Evolutionary conservation across 106 monocot species (phyloP).

Genomic region (Alisma plantagoaquatica): DNA sequence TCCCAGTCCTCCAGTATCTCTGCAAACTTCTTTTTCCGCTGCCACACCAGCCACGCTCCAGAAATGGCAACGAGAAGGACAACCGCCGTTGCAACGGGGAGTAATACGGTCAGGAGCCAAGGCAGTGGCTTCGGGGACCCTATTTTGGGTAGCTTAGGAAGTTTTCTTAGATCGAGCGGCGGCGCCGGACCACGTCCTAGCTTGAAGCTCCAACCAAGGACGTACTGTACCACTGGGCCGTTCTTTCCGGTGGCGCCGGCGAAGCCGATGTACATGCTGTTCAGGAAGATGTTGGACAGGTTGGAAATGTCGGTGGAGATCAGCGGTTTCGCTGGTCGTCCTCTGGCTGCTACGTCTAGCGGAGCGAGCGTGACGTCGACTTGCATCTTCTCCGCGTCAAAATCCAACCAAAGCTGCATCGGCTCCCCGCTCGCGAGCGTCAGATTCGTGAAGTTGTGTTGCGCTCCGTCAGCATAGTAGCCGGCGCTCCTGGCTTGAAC

Average conservation of each 20-base stretch:
- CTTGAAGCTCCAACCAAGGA: conserved; percentile 10
- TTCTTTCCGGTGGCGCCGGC: neutral
- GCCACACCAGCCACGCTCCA: neutral
- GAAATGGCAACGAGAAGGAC: neutral
- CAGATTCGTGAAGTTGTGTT: too few species aligned
- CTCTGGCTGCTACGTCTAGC: neutral
- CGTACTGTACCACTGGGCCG: neutral
- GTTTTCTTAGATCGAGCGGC: neutral
- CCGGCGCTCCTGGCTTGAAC: too few species aligned
- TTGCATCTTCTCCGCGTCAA: too few species aligned
- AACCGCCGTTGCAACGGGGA: neutral
- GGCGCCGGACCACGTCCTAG: neutral
- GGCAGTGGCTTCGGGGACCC: neutral
- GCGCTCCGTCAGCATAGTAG: too few species aligned
- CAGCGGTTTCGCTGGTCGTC: conserved; percentile 10
- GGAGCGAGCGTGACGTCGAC: too few species aligned
- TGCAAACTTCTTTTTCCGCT: neutral
- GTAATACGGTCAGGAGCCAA: neutral
- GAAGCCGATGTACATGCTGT: conserved; percentile 6
- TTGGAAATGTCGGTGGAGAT: conserved; percentile 11
- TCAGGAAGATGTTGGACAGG: conserved; percentile 1
- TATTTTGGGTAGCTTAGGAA: neutral
- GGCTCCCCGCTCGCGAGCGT: too few species aligned
- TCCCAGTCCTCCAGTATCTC: conserved; percentile 9
- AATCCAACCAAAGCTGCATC: too few species aligned